These are phyloP conservation scores for Oryza rufipogon DNA, from an alignment of 176 grass and related monocot genomes.

Conservation along the genomic window DNA sequence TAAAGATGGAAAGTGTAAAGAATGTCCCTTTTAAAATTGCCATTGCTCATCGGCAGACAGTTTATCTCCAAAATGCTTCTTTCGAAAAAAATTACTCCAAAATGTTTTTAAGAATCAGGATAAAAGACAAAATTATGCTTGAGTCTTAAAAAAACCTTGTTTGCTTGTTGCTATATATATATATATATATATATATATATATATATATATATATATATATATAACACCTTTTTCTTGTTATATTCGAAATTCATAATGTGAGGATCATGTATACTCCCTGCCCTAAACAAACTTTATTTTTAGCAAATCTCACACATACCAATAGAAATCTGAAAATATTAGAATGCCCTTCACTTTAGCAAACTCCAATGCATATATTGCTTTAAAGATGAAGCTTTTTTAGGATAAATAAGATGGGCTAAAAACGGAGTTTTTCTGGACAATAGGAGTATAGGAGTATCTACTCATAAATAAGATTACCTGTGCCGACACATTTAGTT, in stretches of 20 bases:
- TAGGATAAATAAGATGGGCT: no score
- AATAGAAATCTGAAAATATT: no score
- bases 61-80: background rate
- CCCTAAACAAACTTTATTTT: no score
- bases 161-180: background rate
- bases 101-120: background rate
- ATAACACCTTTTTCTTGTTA: background rate
- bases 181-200: no score
- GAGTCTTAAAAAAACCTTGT: background rate
- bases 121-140: background rate
- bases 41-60: slow-evolving; percentile 7
- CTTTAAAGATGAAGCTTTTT: no score
- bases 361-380: no score
- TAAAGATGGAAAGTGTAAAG: slow-evolving; percentile 42
- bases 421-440: no score
- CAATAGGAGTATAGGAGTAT: background rate
- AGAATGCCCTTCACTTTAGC: no score
- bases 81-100: background rate
- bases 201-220: background rate
- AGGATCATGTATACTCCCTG: no score
- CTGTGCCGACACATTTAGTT: background rate
- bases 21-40: slow-evolving; percentile 16
- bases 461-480: background rate
- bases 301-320: no score
- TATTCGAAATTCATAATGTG: background rate